Evolutionary conservation across 306 rosid species (phyloP).

Genomic region (Psophocarpus tetragonolobus): DNA sequence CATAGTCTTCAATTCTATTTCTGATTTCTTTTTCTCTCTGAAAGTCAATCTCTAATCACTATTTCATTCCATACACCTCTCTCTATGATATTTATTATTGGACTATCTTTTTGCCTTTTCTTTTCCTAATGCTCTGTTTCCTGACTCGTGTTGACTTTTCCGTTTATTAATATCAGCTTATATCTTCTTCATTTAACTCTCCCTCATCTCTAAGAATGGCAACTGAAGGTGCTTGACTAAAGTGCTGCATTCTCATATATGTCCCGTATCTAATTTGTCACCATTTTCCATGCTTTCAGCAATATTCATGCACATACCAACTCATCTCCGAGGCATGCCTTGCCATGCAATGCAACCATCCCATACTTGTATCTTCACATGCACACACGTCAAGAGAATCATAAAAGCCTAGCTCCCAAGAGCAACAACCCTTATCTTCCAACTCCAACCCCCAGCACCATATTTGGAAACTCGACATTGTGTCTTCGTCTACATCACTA

Average conservation of each 20-base stretch:
- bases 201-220: constrained; percentile 15
- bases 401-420: constrained; percentile 23
- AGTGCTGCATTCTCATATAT: neutral
- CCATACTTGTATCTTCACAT: neutral
- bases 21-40: neutral
- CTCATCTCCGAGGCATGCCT: constrained; percentile 26
- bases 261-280: constrained; percentile 18
- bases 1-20: constrained; percentile 17
- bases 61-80: neutral
- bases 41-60: constrained; percentile 31
- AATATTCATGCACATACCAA: constrained; percentile 30
- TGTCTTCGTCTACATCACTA: neutral
- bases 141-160: constrained; percentile 38
- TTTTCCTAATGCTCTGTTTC: constrained; percentile 30
- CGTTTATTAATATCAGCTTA: constrained; percentile 4
- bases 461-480: neutral
- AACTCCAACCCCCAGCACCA: neutral
- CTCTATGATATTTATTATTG: neutral
- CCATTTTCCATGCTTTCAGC: constrained; percentile 29
- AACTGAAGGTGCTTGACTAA: neutral
- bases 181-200: constrained; percentile 30
- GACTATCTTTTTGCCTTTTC: neutral
- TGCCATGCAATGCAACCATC: constrained; percentile 30
- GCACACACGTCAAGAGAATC: constrained; percentile 37
- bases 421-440: constrained; percentile 15